Evolutionary conservation across 352 stramenopile species (phyloP).

Genomic region (Phytophthora citrophthora): DNA sequence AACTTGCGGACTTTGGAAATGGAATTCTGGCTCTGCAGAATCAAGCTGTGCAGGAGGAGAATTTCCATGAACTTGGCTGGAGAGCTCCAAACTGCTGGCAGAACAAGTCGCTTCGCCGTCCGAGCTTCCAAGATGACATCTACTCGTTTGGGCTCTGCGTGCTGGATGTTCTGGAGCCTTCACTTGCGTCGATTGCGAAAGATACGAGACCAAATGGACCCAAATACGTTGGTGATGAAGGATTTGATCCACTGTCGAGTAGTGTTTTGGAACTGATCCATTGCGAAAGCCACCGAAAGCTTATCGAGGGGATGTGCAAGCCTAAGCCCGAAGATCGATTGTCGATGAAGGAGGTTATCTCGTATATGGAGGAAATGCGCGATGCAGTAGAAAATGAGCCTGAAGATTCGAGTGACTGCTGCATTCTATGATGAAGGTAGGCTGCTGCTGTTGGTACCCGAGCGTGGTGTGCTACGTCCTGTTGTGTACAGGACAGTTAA

Average conservation of each 20-base stretch:
- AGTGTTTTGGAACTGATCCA: conserved; percentile 5
- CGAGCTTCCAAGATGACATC: conserved; percentile 34
- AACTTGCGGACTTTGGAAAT: conserved; percentile 80
- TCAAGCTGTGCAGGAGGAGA: conserved; percentile 12
- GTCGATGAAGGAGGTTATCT: conserved; percentile 13
- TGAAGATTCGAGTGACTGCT: conserved; percentile 24
- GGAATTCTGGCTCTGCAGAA: conserved; percentile 38
- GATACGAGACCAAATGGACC: not conserved
- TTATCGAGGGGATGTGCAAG: conserved; percentile 27
- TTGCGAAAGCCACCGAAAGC: conserved; percentile 6
- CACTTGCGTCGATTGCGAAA: conserved; percentile 8
- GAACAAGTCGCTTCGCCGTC: conserved; percentile 15
- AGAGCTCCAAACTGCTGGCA: conserved; percentile 27
- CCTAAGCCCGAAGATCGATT: conserved; percentile 13
- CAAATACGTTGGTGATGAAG: conserved; percentile 24
- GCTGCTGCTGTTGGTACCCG: no score
- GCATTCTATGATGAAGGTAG: conserved; percentile 20
- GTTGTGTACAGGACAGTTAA: no score
- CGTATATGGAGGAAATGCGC: conserved; percentile 18
- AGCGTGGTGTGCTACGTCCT: no score
- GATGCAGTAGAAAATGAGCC: conserved; percentile 8
- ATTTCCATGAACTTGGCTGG: conserved; percentile 32
- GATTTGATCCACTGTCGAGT: conserved; percentile 18
- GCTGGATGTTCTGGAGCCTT: conserved; percentile 28
- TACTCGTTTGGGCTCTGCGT: conserved; percentile 41